Conservation (phyloP, 495 filamentous ascomycete species). For the Penicillium fimorum region DNA sequence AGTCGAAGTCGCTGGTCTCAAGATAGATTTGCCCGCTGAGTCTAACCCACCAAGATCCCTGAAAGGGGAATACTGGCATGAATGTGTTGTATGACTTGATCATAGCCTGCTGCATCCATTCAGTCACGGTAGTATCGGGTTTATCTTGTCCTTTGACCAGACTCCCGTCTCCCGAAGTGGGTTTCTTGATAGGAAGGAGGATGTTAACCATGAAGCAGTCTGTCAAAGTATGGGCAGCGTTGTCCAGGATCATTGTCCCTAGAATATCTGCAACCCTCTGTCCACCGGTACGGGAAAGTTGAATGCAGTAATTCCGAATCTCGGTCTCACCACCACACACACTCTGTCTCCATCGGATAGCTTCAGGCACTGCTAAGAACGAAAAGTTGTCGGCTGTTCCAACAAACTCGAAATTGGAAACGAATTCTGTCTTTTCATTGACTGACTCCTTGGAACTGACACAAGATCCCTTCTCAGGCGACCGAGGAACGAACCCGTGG, state of each 20-base stretch:
- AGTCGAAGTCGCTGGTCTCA: conserved; percentile 68
- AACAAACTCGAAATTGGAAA: conserved; percentile 67
- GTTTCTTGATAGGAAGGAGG: conserved; percentile 54
- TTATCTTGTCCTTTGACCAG: conserved; percentile 22
- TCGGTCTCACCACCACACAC: conserved; percentile 67
- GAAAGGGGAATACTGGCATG: conserved; percentile 57
- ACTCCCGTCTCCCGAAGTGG: conserved; percentile 29
- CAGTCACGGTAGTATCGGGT: conserved; percentile 25
- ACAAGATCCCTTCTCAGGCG: not conserved
- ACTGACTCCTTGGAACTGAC: not conserved
- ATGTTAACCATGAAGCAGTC: conserved; percentile 61
- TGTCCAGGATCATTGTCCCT: conserved; percentile 59
- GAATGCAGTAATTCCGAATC: conserved; percentile 53
- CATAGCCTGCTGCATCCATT: conserved; percentile 57
- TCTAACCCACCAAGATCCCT: conserved; percentile 58
- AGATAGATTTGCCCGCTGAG: conserved; percentile 76
- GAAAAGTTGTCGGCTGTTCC: conserved; percentile 66
- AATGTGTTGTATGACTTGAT: conserved; percentile 62
- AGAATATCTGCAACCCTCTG: conserved; percentile 54
- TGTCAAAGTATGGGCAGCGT: conserved; percentile 21
- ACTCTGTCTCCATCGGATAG: conserved; percentile 58
- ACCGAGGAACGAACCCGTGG: conserved; percentile 40
- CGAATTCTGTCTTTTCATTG: conserved; percentile 50
- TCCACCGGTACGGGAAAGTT: conserved; percentile 56
- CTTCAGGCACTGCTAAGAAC: conserved; percentile 63